Evolutionary conservation across 2,329 filamentous ascomycete genomes (phyloP).

Genomic region (Claviceps capensis): DNA sequence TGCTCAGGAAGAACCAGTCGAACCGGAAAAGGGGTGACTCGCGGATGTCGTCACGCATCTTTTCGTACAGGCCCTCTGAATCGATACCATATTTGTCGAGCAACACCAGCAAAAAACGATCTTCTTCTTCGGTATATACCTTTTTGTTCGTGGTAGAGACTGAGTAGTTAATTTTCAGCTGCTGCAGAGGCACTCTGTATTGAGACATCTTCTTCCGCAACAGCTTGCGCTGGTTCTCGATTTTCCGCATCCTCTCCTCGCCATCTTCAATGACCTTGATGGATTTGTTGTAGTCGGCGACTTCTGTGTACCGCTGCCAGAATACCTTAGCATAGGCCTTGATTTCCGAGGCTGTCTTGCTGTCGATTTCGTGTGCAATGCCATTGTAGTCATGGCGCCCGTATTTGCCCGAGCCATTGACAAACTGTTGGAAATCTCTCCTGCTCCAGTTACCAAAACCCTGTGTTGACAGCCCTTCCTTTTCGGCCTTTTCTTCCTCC

Average conservation of each 20-base stretch:
- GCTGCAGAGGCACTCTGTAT: conserved; percentile 93
- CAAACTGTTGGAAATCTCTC: conserved; percentile 94
- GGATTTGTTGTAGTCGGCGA: conserved; percentile 79
- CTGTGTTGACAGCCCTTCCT: conserved; percentile 64
- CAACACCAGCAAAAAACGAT: conserved; percentile 86
- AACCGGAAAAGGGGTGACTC: conserved; percentile 93
- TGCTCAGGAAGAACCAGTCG: conserved; percentile 97
- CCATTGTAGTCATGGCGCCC: conserved; percentile 74
- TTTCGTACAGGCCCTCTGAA: conserved; percentile 78
- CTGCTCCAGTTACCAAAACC: conserved; percentile 95
- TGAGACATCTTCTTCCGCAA: conserved; percentile 89
- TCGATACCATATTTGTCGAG: conserved; percentile 88
- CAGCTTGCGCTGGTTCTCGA: conserved; percentile 85
- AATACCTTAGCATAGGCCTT: conserved; percentile 89
- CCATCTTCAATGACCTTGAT: conserved; percentile 83
- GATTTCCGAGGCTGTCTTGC: conserved; percentile 74
- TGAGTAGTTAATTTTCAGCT: conserved; percentile 97
- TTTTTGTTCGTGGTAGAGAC: conserved; percentile 99
- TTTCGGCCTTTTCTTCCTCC: conserved; percentile 79
- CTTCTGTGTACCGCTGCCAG: conserved; percentile 89
- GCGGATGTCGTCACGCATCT: conserved; percentile 92
- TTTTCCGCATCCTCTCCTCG: conserved; percentile 77
- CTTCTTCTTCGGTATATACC: conserved; percentile 97
- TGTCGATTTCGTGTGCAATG: conserved; percentile 83
- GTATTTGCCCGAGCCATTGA: conserved; percentile 89